Conservation (phyloP, 306 rosid species). For the Fragaria ananassa region DNA sequence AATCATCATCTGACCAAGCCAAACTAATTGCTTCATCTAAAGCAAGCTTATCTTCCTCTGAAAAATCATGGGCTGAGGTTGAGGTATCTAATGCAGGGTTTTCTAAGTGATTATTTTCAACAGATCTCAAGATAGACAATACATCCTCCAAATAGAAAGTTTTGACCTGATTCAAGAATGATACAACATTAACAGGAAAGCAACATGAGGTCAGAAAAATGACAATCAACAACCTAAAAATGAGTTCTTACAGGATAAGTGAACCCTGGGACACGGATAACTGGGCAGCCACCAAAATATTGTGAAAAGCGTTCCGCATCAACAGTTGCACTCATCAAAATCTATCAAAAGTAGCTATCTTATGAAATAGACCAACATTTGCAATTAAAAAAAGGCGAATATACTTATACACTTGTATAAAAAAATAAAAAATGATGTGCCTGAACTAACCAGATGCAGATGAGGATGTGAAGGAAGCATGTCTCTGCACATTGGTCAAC, state of each 20-base stretch:
- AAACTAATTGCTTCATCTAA: conserved; percentile 79
- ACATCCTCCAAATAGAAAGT: conserved; percentile 83
- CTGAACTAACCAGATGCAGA: conserved; percentile 74
- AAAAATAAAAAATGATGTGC: conserved; percentile 15
- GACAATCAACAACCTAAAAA: conserved; percentile 20
- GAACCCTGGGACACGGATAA: conserved; percentile 85
- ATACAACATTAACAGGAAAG: conserved; percentile 13
- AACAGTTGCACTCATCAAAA: conserved; percentile 94
- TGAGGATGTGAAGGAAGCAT: conserved; percentile 69
- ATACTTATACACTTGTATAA: not conserved
- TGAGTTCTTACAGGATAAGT: conserved; percentile 71
- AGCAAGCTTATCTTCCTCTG: conserved; percentile 61
- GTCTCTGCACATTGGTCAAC: conserved; percentile 64
- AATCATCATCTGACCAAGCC: conserved; percentile 82
- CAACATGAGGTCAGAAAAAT: conserved; percentile 11
- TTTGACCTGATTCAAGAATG: conserved; percentile 62
- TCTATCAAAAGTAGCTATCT: conserved; percentile 39
- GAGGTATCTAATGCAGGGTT: conserved; percentile 28
- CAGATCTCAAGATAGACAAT: conserved; percentile 57
- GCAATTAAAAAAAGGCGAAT: not conserved
- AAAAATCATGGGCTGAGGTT: conserved; percentile 34
- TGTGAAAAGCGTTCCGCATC: conserved; percentile 80
- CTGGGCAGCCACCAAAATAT: conserved; percentile 92
- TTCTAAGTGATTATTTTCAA: conserved; percentile 52
- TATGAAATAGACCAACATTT: not conserved